phyloP scores from a whole-genome alignment of 768 basidiomycete genomes.

The Lyophyllum semitale region DNA sequence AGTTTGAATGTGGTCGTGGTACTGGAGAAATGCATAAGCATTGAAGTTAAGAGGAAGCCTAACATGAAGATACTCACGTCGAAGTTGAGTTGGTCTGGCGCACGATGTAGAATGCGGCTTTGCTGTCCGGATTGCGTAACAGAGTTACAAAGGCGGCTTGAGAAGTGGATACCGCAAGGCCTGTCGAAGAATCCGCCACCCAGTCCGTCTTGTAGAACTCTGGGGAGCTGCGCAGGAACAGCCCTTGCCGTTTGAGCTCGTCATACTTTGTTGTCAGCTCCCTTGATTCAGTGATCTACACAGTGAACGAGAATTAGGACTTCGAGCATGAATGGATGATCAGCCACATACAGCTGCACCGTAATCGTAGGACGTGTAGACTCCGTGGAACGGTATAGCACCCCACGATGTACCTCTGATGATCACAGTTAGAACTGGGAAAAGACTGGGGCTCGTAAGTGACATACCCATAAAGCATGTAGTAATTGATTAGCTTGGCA shows the following conservation, averaged over 20 bases:
- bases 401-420: slow-evolving; percentile 85
- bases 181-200: slow-evolving; percentile 62
- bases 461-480: slow-evolving; percentile 79
- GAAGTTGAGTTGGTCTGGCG: slow-evolving; percentile 71
- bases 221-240: slow-evolving; percentile 78
- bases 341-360: slow-evolving; percentile 50
- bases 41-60: not conserved
- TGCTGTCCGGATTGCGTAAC: slow-evolving; percentile 68
- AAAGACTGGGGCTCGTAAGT: not conserved
- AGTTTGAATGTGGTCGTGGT: slow-evolving; percentile 58
- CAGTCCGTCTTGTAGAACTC: slow-evolving; percentile 82
- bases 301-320: not conserved
- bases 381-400: slow-evolving; percentile 75
- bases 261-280: slow-evolving; percentile 67
- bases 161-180: slow-evolving; percentile 40
- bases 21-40: slow-evolving; percentile 26
- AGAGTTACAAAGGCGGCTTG: slow-evolving; percentile 58
- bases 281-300: slow-evolving; percentile 64
- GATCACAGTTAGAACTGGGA: not conserved
- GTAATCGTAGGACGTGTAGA: slow-evolving; percentile 83
- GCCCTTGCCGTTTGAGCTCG: slow-evolving; percentile 75
- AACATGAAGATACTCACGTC: slow-evolving; percentile 42
- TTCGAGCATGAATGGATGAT: not conserved
- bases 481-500: slow-evolving; percentile 80
- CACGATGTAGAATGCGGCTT: slow-evolving; percentile 67